Evolutionary conservation across 2,329 filamentous ascomycete genomes (phyloP).

Genomic region (Moelleriella libera): DNA sequence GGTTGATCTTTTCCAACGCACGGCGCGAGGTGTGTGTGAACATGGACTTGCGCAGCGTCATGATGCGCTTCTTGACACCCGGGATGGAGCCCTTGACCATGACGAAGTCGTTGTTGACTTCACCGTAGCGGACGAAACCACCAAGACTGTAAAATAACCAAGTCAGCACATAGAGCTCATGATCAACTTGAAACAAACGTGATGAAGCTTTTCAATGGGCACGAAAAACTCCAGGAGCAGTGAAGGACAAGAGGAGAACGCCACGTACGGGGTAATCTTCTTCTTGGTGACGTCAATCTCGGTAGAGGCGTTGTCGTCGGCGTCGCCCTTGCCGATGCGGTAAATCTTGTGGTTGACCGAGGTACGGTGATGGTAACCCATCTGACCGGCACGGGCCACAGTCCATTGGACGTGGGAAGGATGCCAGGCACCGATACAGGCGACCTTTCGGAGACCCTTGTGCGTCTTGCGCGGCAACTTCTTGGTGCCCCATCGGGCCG

Average conservation of each 20-base stretch:
- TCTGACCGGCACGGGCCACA: conserved; percentile 98
- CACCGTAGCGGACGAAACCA: conserved; percentile 98
- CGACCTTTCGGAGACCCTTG: conserved; percentile 99
- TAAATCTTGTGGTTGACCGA: conserved; percentile 99
- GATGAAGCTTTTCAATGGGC: conserved; percentile 15
- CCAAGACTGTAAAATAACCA: conserved; percentile 51
- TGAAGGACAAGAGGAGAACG: background rate
- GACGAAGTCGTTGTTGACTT: conserved; percentile 98
- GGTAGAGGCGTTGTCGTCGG: conserved; percentile 86
- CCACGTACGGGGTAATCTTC: conserved; percentile 94
- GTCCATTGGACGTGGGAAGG: conserved; percentile 99
- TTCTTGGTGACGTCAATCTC: conserved; percentile 98
- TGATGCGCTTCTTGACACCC: conserved; percentile 98
- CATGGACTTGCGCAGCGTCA: conserved; percentile 98
- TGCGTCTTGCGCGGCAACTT: conserved; percentile 99
- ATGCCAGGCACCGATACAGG: conserved; percentile 99
- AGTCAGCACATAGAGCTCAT: background rate
- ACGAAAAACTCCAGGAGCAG: background rate
- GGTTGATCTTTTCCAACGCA: conserved; percentile 96
- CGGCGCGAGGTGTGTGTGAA: conserved; percentile 92
- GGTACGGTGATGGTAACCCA: conserved; percentile 99
- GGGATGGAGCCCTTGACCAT: conserved; percentile 96
- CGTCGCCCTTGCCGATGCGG: conserved; percentile 86
- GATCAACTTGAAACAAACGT: no score
- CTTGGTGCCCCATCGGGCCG: conserved; percentile 97